Conservation (phyloP, 768 basidiomycete genomes). For the Lactarius pseudohatsudake region DNA sequence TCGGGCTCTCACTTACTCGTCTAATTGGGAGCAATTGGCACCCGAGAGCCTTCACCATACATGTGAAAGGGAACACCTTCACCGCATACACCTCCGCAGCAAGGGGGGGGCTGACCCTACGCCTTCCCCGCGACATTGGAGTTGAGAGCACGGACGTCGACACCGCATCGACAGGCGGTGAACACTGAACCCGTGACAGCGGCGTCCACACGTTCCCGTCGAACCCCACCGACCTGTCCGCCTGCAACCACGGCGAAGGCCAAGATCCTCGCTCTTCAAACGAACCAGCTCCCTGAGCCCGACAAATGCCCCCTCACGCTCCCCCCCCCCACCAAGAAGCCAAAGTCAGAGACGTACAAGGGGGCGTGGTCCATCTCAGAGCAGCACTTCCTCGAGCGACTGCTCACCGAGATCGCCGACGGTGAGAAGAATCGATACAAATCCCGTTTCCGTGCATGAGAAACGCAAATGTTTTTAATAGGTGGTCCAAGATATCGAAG, state of each 20-base stretch:
- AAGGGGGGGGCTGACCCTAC: slow-evolving; percentile 32
- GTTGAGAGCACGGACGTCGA: slow-evolving; percentile 66
- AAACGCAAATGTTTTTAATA: slow-evolving; percentile 32
- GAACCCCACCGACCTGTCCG: no score
- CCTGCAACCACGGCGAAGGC: slow-evolving; percentile 15
- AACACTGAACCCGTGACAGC: no score
- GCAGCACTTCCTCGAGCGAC: slow-evolving; percentile 71
- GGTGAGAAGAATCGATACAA: slow-evolving; percentile 72
- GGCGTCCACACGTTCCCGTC: no score
- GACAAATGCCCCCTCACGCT: not conserved
- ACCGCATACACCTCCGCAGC: slow-evolving; percentile 55
- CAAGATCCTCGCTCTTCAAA: slow-evolving; percentile 9
- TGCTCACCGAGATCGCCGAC: slow-evolving; percentile 73
- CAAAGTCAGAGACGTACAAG: slow-evolving; percentile 74
- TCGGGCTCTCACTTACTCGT: slow-evolving; percentile 40
- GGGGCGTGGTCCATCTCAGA: slow-evolving; percentile 75
- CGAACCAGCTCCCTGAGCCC: slow-evolving; percentile 7
- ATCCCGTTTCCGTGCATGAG: not conserved
- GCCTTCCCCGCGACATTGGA: slow-evolving; percentile 49
- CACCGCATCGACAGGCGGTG: slow-evolving; percentile 32
- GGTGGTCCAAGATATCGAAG: slow-evolving; percentile 78
- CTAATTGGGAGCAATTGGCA: slow-evolving; percentile 41
- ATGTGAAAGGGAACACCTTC: slow-evolving; percentile 51
- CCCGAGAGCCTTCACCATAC: slow-evolving; percentile 35
- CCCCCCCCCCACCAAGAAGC: slow-evolving; percentile 33